phyloP scores from a whole-genome alignment of 805 yeast genomes.

The Spathaspora arborariae region DNA sequence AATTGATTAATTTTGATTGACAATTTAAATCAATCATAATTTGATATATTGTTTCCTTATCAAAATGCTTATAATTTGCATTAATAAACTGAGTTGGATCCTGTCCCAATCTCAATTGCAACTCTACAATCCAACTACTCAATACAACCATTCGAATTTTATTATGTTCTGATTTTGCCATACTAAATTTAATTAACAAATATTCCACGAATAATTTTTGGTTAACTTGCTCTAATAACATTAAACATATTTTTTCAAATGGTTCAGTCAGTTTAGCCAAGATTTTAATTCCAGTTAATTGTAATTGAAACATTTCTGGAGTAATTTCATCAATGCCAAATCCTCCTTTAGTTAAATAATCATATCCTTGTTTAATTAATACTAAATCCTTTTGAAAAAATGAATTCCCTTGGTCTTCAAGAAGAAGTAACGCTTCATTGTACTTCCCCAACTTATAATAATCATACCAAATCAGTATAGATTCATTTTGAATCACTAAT shows the following conservation, averaged over 20 bases:
- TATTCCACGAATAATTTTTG: conserved; percentile 32
- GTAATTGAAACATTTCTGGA: conserved; percentile 17
- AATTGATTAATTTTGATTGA: conserved; percentile 57
- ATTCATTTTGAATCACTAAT: conserved; percentile 64
- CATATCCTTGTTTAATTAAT: conserved; percentile 36
- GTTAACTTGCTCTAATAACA: conserved; percentile 26
- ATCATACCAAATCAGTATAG: conserved; percentile 67
- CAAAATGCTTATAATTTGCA: conserved; percentile 47
- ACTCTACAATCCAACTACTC: conserved; percentile 64
- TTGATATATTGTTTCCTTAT: conserved; percentile 66
- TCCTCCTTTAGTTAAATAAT: conserved; percentile 29
- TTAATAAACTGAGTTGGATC: conserved; percentile 42
- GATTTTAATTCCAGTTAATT: conserved; percentile 38
- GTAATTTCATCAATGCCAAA: conserved; percentile 23
- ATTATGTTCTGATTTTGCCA: conserved; percentile 23
- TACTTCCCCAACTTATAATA: conserved; percentile 43
- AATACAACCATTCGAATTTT: conserved; percentile 41
- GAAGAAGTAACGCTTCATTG: conserved; percentile 56
- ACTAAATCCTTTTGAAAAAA: conserved; percentile 26
- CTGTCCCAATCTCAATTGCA: conserved; percentile 47
- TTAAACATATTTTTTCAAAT: conserved; percentile 65
- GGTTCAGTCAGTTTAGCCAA: conserved; percentile 64
- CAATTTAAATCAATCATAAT: conserved; percentile 66
- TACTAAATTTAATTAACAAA: conserved; percentile 25
- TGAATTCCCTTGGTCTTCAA: conserved; percentile 15